Conservation (phyloP, 768 basidiomycete species). For the Lyophyllum atratum region DNA sequence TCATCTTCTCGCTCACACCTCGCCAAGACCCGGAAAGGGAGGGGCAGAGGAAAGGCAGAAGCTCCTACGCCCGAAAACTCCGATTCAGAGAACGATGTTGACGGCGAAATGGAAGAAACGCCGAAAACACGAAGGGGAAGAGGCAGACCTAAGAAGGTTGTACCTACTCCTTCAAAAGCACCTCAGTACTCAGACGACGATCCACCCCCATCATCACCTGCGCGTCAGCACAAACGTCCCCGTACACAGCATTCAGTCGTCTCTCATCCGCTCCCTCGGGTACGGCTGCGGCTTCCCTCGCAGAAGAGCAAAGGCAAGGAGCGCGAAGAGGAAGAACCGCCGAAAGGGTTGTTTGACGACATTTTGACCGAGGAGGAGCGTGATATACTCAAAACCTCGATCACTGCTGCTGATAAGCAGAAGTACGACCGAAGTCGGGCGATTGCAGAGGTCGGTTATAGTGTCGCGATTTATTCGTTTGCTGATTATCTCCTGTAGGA, state of each 20-base stretch:
- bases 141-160: slow-evolving; percentile 26
- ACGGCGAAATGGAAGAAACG: slow-evolving; percentile 24
- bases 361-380: slow-evolving; percentile 69
- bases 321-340: slow-evolving; percentile 60
- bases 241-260: slow-evolving; percentile 40
- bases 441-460: slow-evolving; percentile 68
- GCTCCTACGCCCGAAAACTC: slow-evolving; percentile 36
- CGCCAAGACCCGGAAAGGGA: slow-evolving; percentile 18
- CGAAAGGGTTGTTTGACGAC: slow-evolving; percentile 80
- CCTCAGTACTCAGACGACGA: slow-evolving; percentile 26
- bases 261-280: slow-evolving; percentile 30
- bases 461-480: slow-evolving; percentile 10
- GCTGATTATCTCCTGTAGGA: slow-evolving; percentile 32
- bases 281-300: slow-evolving; percentile 49
- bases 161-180: slow-evolving; percentile 18
- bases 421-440: slow-evolving; percentile 73
- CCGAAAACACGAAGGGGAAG: slow-evolving; percentile 18
- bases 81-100: slow-evolving; percentile 34
- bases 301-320: slow-evolving; percentile 71
- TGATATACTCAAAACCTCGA: slow-evolving; percentile 69
- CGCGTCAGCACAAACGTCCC: slow-evolving; percentile 43
- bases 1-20: slow-evolving; percentile 37
- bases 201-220: slow-evolving; percentile 15
- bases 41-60: slow-evolving; percentile 32
- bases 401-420: slow-evolving; percentile 59